Percentiles rank a stretch among this genome's conserved stretches.
Conservation (phyloP, 1,284 basidiomycete genomes). For the Cystobasidium pallidum region DNA sequence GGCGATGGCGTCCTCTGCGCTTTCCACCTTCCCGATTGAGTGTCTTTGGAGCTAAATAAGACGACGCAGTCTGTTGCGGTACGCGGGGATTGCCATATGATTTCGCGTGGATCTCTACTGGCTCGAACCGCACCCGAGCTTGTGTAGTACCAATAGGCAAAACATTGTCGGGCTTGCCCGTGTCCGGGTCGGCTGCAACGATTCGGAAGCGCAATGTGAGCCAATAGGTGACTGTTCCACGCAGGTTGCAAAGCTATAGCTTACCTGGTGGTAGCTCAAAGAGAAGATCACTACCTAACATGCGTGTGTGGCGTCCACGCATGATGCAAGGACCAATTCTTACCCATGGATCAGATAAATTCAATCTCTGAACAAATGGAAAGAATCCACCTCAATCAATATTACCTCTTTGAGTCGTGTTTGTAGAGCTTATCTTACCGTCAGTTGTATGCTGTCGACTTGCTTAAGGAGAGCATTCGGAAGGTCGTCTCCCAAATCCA, state of each 20-base stretch:
- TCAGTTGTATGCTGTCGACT: constrained; percentile 31
- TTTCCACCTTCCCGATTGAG: neutral
- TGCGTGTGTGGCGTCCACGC: constrained; percentile 33
- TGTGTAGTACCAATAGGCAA: constrained; percentile 16
- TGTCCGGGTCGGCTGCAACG: constrained; percentile 22
- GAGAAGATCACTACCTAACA: constrained; percentile 35
- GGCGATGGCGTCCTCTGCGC: constrained; percentile 8
- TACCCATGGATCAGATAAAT: constrained; percentile 28
- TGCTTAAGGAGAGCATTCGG: constrained; percentile 19
- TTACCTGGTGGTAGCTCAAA: constrained; percentile 14
- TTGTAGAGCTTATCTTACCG: constrained; percentile 11
- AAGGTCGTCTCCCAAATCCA: constrained; percentile 36
- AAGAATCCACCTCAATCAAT: too few species aligned
- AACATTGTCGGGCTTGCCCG: neutral
- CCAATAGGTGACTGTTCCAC: neutral
- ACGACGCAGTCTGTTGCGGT: neutral
- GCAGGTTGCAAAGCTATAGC: neutral
- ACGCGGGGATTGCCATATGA: neutral
- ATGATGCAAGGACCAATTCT: constrained; percentile 20
- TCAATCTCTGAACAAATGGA: constrained; percentile 18
- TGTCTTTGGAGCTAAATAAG: constrained; percentile 5
- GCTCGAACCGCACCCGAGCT: constrained; percentile 29
- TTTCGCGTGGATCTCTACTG: constrained; percentile 15
- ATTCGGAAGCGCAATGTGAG: neutral
- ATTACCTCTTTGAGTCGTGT: neutral